phyloP scores from a whole-genome alignment of 2,329 filamentous ascomycete genomes.

The Talaromyces sp. region DNA sequence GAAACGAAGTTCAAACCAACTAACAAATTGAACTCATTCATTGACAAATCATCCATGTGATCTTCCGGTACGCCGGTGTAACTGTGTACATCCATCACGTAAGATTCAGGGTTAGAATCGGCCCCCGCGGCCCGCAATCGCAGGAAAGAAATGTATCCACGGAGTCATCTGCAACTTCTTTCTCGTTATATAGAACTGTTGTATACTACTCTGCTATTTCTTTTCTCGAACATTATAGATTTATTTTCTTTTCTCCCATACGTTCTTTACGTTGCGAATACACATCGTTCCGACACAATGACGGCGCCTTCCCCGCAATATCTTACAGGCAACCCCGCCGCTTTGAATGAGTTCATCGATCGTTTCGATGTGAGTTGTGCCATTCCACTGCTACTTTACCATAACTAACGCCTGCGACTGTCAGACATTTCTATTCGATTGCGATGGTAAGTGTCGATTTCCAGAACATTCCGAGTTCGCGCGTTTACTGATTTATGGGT shows the following conservation, averaged over 20 bases:
- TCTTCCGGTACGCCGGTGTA: too few species aligned
- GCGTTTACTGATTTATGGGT: slow-evolving; percentile 38
- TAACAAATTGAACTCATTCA: too few species aligned
- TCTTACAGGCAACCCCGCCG: slow-evolving; percentile 72
- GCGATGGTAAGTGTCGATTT: slow-evolving; percentile 66
- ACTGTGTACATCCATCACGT: background rate
- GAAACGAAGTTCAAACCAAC: too few species aligned
- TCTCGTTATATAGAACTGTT: background rate
- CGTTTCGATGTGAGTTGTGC: slow-evolving; percentile 76
- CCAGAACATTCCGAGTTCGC: background rate
- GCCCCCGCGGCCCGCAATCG: background rate
- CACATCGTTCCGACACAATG: background rate
- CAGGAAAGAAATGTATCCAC: background rate
- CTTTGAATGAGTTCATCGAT: slow-evolving; percentile 77
- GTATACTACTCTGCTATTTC: background rate
- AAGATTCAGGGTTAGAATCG: background rate
- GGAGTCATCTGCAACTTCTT: background rate
- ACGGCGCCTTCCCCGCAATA: slow-evolving; percentile 43
- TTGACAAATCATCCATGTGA: too few species aligned
- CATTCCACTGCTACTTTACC: background rate
- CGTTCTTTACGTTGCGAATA: background rate
- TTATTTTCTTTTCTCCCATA: background rate
- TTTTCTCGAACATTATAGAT: background rate
- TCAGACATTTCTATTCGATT: slow-evolving; percentile 93
- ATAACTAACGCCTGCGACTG: slow-evolving; percentile 19